These are phyloP conservation scores for Spiraea crenata DNA, from an alignment of 331 rosid species.

Conservation along the genomic window DNA sequence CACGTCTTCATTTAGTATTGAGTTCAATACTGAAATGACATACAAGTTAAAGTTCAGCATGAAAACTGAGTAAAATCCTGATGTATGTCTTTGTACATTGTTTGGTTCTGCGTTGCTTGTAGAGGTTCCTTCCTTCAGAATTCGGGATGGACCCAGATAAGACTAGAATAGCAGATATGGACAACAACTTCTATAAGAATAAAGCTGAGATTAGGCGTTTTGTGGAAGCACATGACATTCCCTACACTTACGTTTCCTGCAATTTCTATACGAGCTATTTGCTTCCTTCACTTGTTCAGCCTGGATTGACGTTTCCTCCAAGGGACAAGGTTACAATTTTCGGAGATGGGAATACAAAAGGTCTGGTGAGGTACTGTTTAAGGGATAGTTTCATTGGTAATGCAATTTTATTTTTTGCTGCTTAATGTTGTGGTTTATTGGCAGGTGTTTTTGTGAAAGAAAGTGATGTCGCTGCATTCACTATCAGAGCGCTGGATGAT, in stretches of 20 bases:
- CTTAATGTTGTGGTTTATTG: slow-evolving; percentile 9
- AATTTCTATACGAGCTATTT: slow-evolving; percentile 45
- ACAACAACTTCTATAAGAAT: slow-evolving; percentile 50
- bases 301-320: slow-evolving; percentile 62
- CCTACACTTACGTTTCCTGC: slow-evolving; percentile 45
- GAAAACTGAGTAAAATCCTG: too few relatives aligned
- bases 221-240: slow-evolving; percentile 66
- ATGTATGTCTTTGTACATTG: background rate
- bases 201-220: slow-evolving; percentile 68
- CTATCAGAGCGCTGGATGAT: slow-evolving; percentile 68
- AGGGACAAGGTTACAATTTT: slow-evolving; percentile 63
- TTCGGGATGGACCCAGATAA: slow-evolving; percentile 71
- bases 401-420: background rate
- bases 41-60: too few relatives aligned
- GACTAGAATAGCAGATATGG: slow-evolving; percentile 47
- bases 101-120: slow-evolving; percentile 8
- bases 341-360: slow-evolving; percentile 71
- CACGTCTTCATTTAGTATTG: too few relatives aligned
- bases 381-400: background rate
- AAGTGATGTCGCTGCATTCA: slow-evolving; percentile 69
- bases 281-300: slow-evolving; percentile 47
- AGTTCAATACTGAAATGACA: too few relatives aligned
- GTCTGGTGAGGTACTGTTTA: slow-evolving; percentile 19
- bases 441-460: slow-evolving; percentile 64
- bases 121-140: slow-evolving; percentile 84